Evolutionary conservation across 2,329 filamentous ascomycete genomes (phyloP), one percentile per base, ranked within the genome.

Genomic region (Colletotrichum spinosum): DNA sequence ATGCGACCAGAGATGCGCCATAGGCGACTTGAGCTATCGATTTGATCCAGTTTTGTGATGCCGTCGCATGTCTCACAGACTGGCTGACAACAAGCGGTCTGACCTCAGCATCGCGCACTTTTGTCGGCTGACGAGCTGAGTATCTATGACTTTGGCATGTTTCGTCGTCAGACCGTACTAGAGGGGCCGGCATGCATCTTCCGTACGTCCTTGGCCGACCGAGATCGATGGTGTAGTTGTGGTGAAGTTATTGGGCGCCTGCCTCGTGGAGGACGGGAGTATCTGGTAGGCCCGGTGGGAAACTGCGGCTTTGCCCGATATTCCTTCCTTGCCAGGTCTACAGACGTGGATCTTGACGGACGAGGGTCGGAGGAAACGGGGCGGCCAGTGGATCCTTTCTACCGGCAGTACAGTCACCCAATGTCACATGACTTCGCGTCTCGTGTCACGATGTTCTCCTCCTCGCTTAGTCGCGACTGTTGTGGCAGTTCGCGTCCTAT

Each of bases 221-320:
- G 44, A 65, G 52, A 57, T 44, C 37, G 15, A 15, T 39, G 55
- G 10, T 13, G 11, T 17, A 8, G 41, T 13, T 33, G 52, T 50
- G 49, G 10, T 54, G 52, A 53, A 33, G 52, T 48, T 46, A 17
- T 39, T 52, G 25, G 25, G 25, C 25, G 25, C 25, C 4, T 25
- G 25, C 25, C 35, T 62, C 12, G 35, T 55, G 46, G 41, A 25
- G 41, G 46, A 34, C 52, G 57, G 57, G 57, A 49, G 48, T 56
- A 35, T 52, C 62, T 57, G 51, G 42, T 57, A 57, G 57, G 52
- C 58, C 62, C 53, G 51, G 42, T 58, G 62, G 57, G 52, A 65
- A 33, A 56, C 62, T 37, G 52, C 52, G 58, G 58, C 46, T 53
- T 65, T 48, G 37, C 48, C 57, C 62, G 58, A 5, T 25, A 5